phyloP scores from a whole-genome alignment of 1,284 basidiomycete species.

The Afroboletus lepidellus region DNA sequence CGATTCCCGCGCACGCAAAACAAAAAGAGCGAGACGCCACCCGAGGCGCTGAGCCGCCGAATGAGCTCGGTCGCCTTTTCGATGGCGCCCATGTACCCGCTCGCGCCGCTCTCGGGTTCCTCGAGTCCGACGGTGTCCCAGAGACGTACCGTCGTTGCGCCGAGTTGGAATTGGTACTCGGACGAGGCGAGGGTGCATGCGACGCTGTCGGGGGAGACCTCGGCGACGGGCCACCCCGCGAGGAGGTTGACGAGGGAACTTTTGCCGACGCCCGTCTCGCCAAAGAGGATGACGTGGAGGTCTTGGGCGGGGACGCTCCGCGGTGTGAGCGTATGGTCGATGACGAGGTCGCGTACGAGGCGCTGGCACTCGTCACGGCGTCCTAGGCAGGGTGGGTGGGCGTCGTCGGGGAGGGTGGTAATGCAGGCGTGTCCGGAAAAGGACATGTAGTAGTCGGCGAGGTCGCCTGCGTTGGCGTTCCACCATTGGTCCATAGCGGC shows the following conservation, averaged over 20 bases:
- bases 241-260: constrained; percentile 32
- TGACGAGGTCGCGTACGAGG: constrained; percentile 23
- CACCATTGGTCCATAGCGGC: constrained; percentile 25
- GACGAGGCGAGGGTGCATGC: constrained; percentile 23
- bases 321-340: constrained; percentile 24
- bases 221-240: constrained; percentile 27
- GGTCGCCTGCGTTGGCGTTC: constrained; percentile 10
- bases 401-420: constrained; percentile 20
- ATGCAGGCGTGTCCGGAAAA: constrained; percentile 23
- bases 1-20: constrained; percentile 36
- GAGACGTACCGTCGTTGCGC: constrained; percentile 18
- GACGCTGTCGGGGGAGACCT: constrained; percentile 24
- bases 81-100: constrained; percentile 31
- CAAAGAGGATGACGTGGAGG: constrained; percentile 28
- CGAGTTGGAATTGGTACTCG: constrained; percentile 26
- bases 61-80: constrained; percentile 35
- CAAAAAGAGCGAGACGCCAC: constrained; percentile 37
- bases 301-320: constrained; percentile 20
- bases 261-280: no score
- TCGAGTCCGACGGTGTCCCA: constrained; percentile 39
- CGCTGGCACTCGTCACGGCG: constrained; percentile 25
- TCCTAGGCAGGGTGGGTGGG: constrained; percentile 15
- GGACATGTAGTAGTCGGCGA: constrained; percentile 16
- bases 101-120: constrained; percentile 28
- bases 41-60: constrained; percentile 21